phyloP scores from a whole-genome alignment of 225 moss, liverwort and hornwort genomes.

The Thuidium tamariscinum region DNA sequence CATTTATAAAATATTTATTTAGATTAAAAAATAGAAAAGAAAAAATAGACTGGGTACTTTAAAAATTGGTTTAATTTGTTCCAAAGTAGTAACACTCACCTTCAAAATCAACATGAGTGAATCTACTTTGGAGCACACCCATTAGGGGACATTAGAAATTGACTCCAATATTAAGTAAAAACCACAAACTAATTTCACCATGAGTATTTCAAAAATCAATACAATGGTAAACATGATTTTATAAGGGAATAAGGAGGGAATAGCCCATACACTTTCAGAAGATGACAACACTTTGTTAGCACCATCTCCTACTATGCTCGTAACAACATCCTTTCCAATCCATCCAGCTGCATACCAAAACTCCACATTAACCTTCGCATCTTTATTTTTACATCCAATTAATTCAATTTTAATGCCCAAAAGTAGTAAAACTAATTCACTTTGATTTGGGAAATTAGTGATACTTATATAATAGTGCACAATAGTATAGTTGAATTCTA shows the following conservation, averaged over 20 bases:
- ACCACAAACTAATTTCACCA: neutral
- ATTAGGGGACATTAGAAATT: no score
- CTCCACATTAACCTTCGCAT: neutral
- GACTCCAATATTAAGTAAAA: neutral
- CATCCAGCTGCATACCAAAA: slow-evolving; percentile 61
- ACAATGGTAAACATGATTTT: neutral
- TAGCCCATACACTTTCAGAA: slow-evolving; percentile 24
- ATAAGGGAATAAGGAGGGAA: neutral
- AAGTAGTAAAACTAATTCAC: neutral
- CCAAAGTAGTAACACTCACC: no score
- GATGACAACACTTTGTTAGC: slow-evolving; percentile 52
- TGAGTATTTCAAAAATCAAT: neutral
- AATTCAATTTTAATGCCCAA: neutral
- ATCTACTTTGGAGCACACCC: no score
- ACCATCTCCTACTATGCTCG: slow-evolving; percentile 51
- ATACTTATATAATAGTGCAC: neutral
- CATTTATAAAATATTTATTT: neutral
- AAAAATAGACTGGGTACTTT: rapidly evolving
- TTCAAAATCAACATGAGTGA: no score
- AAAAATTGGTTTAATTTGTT: neutral
- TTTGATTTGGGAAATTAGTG: neutral
- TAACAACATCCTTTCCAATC: slow-evolving; percentile 79
- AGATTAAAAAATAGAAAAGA: neutral
- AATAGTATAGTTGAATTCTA: neutral
- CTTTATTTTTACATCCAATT: neutral